Evolutionary conservation across 139 green algal genomes (phyloP), one percentile per base, ranked within the genome.

Genomic region (Eudorina sp.): DNA sequence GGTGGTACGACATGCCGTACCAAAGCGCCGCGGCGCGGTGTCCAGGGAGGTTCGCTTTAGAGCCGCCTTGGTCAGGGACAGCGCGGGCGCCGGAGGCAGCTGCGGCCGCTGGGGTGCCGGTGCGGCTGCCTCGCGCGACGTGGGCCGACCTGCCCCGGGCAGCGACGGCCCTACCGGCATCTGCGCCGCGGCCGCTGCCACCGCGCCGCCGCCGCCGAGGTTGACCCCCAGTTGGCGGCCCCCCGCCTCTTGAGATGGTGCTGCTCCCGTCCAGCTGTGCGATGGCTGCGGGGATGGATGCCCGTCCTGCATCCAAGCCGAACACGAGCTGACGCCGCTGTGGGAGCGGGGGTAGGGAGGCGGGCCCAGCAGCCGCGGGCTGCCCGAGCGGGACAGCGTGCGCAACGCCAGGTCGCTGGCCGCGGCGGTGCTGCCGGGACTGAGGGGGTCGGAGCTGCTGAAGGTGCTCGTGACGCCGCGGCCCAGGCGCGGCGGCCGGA

Each of bases 311-410:
- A 29, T 11, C 62, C 62, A 34, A 72, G 19, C 23, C 21, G 62
- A 40, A 34, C 62, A 72, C 27, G 62, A 72, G 62, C 62, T 72
- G 62, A 34, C 62, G 62, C 62, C 62, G 62, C 62, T 72, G 62
- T 72, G 62, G 62, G 62, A 72, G 16, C 62, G 13, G 6, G 23
- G 62, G 31, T 40, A 72, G 62, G 11, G 62, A 25, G 3, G 68
- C 7, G 68, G 68, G 13, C 18, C 48, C 9, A 25, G 36, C 62
- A 31, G 62, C 31, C 62, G 62, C 3, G 23, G 62, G 62, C 62
- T 72, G 62, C n/a, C 31, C 27, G 62, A 31, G 34, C 31, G 66
- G 31, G 66, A 75, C 2, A 75, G 66, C 34, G 66, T 75, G 31
- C 66, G 66, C 31, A 46, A 19, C 3, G 36, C 66, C 1, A 46